Evolutionary conservation across 2,329 filamentous ascomycete species (phyloP), one percentile per base, ranked within the genome.

Genomic region (Tolypocladium endophyticum): DNA sequence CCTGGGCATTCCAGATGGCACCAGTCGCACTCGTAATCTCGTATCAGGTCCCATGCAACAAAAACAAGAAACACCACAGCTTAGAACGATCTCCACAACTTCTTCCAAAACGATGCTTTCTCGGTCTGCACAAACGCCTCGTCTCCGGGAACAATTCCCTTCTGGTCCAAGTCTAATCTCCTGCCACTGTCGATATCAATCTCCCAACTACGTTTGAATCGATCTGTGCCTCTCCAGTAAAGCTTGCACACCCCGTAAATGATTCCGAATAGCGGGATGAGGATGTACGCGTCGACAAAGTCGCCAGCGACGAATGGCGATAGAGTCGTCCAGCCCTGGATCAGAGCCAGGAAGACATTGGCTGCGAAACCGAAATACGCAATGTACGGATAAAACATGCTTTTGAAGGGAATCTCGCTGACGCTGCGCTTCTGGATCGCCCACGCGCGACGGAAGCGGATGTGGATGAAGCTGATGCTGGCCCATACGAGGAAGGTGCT

Each of bases 401-500:
- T 80, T 57, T 76, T 71, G 70, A 83, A 87, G 0, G 84, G 84
- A 14, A 87, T 72, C 56, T 81, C 79, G 20, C 76, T 74, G 30
- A 79, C 70, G 36, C 71, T 74, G 60, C 86, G 78, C 1, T 84
- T 84, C 68, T 88, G 85, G 0, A 71, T 73, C 12, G 71, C 67
- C 85, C 85, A 87, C 0, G 86, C 87, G 12, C 78, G 71, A 39
- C 87, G 85, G 71, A 91, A 90, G 30, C 87, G 85, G 61, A 90
- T 85, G 66, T 90, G 87, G 4, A 84, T 88, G 65, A 88, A 82
- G 33, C 81, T 85, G 65, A 90, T 90, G 43, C 80, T 80, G 2
- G 78, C 87, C 87, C 87, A 90, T 50, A 89, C 87, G 2, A 90
- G 70, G 67, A 90, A 90, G 0, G 87, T 88, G 43, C 85, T 86